A percentile compares a stretch with the other conserved stretches of the same genome.
Conservation (phyloP, 2,329 filamentous ascomycete genomes). For the Byssothecium circinans region DNA sequence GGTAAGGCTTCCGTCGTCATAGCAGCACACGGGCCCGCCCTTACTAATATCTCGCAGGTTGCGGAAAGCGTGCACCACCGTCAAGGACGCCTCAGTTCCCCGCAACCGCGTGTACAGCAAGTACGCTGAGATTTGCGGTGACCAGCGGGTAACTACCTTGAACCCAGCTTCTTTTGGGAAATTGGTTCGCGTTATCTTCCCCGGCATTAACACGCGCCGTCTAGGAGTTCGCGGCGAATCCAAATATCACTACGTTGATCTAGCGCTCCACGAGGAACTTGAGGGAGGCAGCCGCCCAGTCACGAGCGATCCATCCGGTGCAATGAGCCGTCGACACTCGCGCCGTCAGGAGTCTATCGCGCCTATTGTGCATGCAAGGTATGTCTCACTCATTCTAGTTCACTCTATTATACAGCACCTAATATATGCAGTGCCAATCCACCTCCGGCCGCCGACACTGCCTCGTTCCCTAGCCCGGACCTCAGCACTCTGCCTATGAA, state of each 20-base stretch:
- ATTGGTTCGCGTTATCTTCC: slow-evolving; percentile 92
- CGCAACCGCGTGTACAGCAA: slow-evolving; percentile 92
- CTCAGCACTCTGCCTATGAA: slow-evolving; percentile 26
- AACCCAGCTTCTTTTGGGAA: slow-evolving; percentile 99
- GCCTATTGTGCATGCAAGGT: slow-evolving; percentile 39
- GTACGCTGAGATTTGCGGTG: slow-evolving; percentile 90
- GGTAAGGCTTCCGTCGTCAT: slow-evolving; percentile 57
- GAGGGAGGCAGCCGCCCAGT: neutral
- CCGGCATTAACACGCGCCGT: slow-evolving; percentile 87
- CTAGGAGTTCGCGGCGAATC: slow-evolving; percentile 94
- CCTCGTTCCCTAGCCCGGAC: slow-evolving; percentile 48
- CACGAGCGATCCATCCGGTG: neutral
- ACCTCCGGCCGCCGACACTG: slow-evolving; percentile 52
- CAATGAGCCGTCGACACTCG: slow-evolving; percentile 19
- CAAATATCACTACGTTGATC: slow-evolving; percentile 86
- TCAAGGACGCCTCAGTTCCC: slow-evolving; percentile 78
- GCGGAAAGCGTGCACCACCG: slow-evolving; percentile 67
- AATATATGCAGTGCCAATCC: slow-evolving; percentile 20
- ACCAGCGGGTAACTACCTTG: slow-evolving; percentile 88
- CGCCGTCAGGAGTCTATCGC: slow-evolving; percentile 38
- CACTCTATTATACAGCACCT: neutral
- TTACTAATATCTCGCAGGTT: too few species aligned
- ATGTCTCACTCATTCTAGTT: slow-evolving; percentile 11
- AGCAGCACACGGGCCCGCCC: neutral
- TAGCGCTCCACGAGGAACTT: slow-evolving; percentile 45